Percentiles rank a stretch among this genome's conserved stretches.
These are phyloP conservation scores for Ceratocystis cacaofunesta DNA, from an alignment of 2,329 filamentous ascomycete genomes.

Conservation along the genomic window DNA sequence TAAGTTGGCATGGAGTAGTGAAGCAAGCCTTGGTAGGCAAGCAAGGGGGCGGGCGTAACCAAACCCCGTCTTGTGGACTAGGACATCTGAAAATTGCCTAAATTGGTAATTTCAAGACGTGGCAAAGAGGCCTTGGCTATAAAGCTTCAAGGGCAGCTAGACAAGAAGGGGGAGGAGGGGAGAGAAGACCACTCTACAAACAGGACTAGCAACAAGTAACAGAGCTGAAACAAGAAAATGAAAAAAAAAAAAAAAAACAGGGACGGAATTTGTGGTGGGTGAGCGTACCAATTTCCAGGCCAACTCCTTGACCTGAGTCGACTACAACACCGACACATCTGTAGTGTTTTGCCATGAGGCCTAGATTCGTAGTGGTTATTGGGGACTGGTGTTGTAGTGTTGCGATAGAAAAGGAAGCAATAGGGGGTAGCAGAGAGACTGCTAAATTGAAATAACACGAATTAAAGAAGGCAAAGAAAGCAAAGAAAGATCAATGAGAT, in stretches of 20 bases:
- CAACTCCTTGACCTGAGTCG: not conserved
- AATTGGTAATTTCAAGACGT: not conserved
- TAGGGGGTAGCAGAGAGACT: not conserved
- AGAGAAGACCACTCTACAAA: not conserved
- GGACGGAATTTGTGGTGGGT: not conserved
- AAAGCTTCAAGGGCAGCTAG: not conserved
- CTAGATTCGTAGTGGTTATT: not conserved
- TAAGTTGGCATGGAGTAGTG: not conserved
- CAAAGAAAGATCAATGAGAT: not conserved
- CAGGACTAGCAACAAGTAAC: not conserved
- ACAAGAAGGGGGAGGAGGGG: not conserved
- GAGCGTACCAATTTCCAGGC: conserved; percentile 5
- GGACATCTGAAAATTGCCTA: not conserved
- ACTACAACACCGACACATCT: conserved; percentile 6
- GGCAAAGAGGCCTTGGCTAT: not conserved
- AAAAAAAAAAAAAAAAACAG: not conserved
- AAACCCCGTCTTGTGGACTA: not conserved
- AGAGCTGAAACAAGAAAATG: not conserved
- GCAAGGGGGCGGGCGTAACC: not conserved
- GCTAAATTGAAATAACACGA: not conserved
- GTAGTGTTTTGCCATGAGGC: not conserved
- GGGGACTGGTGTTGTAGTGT: not conserved
- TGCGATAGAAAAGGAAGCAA: not conserved
- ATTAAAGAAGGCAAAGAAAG: not conserved
- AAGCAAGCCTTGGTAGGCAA: not conserved